Evolutionary conservation across 306 rosid genomes (phyloP).

Genomic region (Vigna radiata): DNA sequence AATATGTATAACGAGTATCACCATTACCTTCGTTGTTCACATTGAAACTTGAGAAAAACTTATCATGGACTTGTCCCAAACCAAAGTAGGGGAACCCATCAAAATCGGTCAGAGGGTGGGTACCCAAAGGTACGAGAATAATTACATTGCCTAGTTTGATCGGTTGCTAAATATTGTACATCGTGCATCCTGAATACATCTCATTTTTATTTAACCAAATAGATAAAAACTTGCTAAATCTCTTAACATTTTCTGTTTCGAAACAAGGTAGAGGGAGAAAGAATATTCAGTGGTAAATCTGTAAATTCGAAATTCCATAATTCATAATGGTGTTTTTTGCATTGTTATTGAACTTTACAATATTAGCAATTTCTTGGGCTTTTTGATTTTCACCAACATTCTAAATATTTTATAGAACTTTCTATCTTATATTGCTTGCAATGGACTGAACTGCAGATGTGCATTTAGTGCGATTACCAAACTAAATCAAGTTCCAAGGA

Average conservation of each 20-base stretch:
- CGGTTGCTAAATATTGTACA: constrained; percentile 16
- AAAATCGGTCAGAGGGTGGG: too few species aligned
- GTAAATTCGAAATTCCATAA: constrained; percentile 29
- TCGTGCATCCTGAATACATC: constrained; percentile 29
- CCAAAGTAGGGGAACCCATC: too few species aligned
- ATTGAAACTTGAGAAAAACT: too few species aligned
- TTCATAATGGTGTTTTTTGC: constrained; percentile 26
- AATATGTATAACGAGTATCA: too few species aligned
- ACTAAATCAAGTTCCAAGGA: constrained; percentile 74
- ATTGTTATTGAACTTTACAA: neutral
- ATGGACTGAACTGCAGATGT: constrained; percentile 65
- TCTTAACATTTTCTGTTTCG: neutral
- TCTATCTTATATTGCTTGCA: constrained; percentile 35
- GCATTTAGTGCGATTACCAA: constrained; percentile 88
- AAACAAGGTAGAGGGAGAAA: neutral
- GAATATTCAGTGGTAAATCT: constrained; percentile 3
- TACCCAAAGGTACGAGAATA: too few species aligned
- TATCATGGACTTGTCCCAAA: too few species aligned
- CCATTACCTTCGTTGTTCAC: too few species aligned
- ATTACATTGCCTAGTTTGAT: neutral
- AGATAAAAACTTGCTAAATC: constrained; percentile 14
- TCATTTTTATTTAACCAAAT: constrained; percentile 33
- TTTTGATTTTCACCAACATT: constrained; percentile 20
- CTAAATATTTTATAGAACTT: constrained; percentile 10
- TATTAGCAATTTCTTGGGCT: constrained; percentile 19